Conservation (phyloP, 169 alveolate genomes). For the Cryptosporidium muris region DNA sequence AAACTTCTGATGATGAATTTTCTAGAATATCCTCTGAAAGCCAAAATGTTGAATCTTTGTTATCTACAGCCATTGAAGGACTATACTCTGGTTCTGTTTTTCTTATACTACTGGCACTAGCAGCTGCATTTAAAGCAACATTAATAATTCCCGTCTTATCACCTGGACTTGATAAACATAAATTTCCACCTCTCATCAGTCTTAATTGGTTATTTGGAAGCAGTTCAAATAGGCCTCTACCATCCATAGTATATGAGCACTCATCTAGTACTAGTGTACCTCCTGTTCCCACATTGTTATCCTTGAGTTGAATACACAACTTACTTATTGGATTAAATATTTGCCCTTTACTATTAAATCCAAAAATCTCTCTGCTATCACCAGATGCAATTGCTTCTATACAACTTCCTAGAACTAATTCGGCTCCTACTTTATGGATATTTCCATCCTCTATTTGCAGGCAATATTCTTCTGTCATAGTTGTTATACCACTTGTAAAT, state of each 20-base stretch:
- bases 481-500: conserved; percentile 68
- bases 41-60: conserved; percentile 62
- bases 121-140: conserved; percentile 68
- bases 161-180: conserved; percentile 65
- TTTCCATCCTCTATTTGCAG: conserved; percentile 65
- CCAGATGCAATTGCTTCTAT: conserved; percentile 71
- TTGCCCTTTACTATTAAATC: conserved; percentile 63
- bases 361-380: conserved; percentile 71
- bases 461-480: conserved; percentile 67
- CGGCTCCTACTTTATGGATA: conserved; percentile 61
- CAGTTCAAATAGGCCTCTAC: conserved; percentile 59
- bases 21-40: conserved; percentile 14
- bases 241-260: conserved; percentile 36
- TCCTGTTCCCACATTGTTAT: conserved; percentile 18
- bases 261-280: conserved; percentile 43
- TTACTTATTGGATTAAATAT: conserved; percentile 66
- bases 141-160: conserved; percentile 60
- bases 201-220: conserved; percentile 67
- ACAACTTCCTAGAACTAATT: conserved; percentile 59
- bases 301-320: conserved; percentile 51
- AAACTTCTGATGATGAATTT: conserved; percentile 11
- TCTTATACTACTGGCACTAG: conserved; percentile 37
- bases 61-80: conserved; percentile 70
- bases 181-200: conserved; percentile 55
- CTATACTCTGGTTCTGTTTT: conserved; percentile 34